Base-by-base conservation (phyloP, 2,329 filamentous ascomycete genomes). In the Stemphylium beticola region DNA sequence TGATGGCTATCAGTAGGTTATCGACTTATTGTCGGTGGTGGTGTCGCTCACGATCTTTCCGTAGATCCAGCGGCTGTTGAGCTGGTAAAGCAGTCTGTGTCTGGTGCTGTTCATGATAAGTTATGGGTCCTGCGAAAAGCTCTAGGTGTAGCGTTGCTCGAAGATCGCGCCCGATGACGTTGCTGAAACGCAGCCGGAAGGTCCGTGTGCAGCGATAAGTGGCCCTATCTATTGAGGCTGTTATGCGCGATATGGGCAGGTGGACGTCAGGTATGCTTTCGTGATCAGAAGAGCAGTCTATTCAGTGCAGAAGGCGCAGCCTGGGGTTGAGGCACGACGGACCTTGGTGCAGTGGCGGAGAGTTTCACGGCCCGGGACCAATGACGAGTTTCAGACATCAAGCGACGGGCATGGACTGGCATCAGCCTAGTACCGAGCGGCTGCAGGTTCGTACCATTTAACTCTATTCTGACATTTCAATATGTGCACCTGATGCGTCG, bases 1-100 rank as follows among this genome's bases (percentile, higher is more conserved):
- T 98, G 76, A 62, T 34, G 29, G 50, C 58, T 45, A 57, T 59
- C 54, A 61, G 50, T 40, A 50, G 31, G 29, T n/a, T 10, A 31
- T 40, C 44, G 24, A 11, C 34, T 26, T 44, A 32, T 4, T 26
- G 49, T 36, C 22, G 18, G 32, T 7, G 18, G 32, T 7, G 20
- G 26, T 29, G 43, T 53, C 49, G 57, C 88, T 72, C 82, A 92
- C 90, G 71, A 91, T 80, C 74, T 84, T 85, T 61, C 88, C 89
- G 75, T 86, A 90, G 62, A 92, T 86, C 76, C 86, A 92, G 75
- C 87, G 87, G 74, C 81, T 86, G 71, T 90, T 91, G 69, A 89
- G 80, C 67, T 85, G 78, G 72, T 88, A 84, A 68, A 85, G 75
- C 68, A 90, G 76, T 65, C 87, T 85, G 68, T 87, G 83, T 58